Percentiles rank a stretch among this genome's conserved stretches.
These are phyloP conservation scores for Camelina sativa DNA, from an alignment of 345 rosid species.

Conservation along the genomic window DNA sequence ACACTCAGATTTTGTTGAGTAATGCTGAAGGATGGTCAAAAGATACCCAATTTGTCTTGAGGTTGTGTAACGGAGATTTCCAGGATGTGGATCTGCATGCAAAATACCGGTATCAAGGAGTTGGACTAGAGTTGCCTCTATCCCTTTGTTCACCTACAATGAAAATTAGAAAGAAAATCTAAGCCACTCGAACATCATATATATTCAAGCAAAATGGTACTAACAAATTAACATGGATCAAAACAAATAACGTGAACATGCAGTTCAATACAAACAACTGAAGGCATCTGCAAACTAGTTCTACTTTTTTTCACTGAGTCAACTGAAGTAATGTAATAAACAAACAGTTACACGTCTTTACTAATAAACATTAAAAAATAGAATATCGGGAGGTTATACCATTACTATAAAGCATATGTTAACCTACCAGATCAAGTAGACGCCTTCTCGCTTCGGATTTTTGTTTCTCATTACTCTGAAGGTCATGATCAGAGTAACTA, in stretches of 20 bases:
- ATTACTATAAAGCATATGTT: slow-evolving; percentile 12
- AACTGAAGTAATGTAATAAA: slow-evolving; percentile 15
- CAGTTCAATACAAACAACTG: slow-evolving; percentile 20
- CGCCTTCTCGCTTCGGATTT: slow-evolving; percentile 64
- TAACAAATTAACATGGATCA: slow-evolving; percentile 7
- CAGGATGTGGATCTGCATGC: slow-evolving; percentile 99
- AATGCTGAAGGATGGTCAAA: slow-evolving; percentile 23
- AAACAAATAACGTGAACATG: slow-evolving; percentile 11
- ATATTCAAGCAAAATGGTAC: slow-evolving; percentile 18
- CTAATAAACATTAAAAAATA: not conserved
- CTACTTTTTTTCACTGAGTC: not conserved
- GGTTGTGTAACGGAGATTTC: slow-evolving; percentile 83
- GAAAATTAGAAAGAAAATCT: slow-evolving; percentile 15
- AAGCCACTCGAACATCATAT: slow-evolving; percentile 24
- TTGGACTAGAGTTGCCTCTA: slow-evolving; percentile 90
- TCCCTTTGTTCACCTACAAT: slow-evolving; percentile 83
- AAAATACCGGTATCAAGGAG: slow-evolving; percentile 92
- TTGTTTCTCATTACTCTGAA: slow-evolving; percentile 57
- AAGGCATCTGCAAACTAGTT: slow-evolving; percentile 27
- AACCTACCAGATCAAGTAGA: slow-evolving; percentile 83
- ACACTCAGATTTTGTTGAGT: slow-evolving; percentile 26
- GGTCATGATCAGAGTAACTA: slow-evolving; percentile 47
- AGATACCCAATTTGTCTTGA: slow-evolving; percentile 87
- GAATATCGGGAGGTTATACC: slow-evolving; percentile 10
- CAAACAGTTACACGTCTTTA: slow-evolving; percentile 8